Conservation (phyloP, 2,329 filamentous ascomycete species). For the Pestalotiopsis sp. region DNA sequence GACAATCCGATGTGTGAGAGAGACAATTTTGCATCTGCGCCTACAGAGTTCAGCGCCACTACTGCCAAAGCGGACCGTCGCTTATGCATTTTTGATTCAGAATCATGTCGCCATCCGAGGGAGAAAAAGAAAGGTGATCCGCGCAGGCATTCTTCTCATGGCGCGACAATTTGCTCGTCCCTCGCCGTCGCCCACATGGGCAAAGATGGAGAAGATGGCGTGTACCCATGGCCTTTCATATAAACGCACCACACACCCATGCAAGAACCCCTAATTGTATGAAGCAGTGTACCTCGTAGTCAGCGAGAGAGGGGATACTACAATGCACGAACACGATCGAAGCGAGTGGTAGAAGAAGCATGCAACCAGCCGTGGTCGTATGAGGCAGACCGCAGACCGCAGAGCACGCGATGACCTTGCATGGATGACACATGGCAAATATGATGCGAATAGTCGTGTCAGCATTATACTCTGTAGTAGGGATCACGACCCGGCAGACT, state of each 20-base stretch:
- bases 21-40: background rate
- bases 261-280: background rate
- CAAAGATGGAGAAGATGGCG: background rate
- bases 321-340: background rate
- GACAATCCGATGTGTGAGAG: background rate
- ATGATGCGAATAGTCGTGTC: background rate
- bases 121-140: background rate
- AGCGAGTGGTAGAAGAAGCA: background rate
- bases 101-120: background rate
- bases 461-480: no score
- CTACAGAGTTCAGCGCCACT: background rate
- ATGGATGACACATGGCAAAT: background rate
- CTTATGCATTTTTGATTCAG: background rate
- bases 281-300: background rate
- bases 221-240: background rate
- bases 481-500: background rate
- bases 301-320: no score
- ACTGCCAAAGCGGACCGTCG: background rate
- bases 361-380: background rate
- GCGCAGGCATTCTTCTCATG: conserved; percentile 3
- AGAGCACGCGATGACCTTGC: background rate
- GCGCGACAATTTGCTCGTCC: background rate
- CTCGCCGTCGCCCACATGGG: background rate
- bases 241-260: background rate
- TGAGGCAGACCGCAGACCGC: background rate